Conservation (phyloP, 441 rosid genomes). For the Adansonia gregorii region DNA sequence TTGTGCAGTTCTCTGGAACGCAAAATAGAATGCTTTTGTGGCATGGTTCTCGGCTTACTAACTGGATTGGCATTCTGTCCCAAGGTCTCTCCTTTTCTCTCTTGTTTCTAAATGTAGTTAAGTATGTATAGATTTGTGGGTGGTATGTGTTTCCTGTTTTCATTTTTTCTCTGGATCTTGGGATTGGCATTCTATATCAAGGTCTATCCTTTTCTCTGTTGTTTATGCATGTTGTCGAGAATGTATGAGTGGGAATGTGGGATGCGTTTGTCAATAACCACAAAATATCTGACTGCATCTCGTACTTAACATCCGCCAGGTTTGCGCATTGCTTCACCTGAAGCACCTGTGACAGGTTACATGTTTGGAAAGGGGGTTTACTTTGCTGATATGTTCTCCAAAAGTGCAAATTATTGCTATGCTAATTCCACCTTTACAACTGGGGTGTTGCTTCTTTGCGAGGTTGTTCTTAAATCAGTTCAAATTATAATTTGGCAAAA, state of each 20-base stretch:
- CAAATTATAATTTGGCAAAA: slow-evolving; percentile 11
- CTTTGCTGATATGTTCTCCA: slow-evolving; percentile 97
- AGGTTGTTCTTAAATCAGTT: slow-evolving; percentile 48
- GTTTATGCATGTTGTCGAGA: not conserved
- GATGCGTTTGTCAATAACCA: slow-evolving; percentile 14
- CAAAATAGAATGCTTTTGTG: slow-evolving; percentile 84
- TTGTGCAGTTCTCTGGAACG: slow-evolving; percentile 57
- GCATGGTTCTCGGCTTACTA: slow-evolving; percentile 95
- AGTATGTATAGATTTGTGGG: slow-evolving; percentile 14
- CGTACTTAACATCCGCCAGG: slow-evolving; percentile 52
- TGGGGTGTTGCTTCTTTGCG: slow-evolving; percentile 87
- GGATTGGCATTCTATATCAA: slow-evolving; percentile 88
- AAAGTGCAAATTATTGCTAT: slow-evolving; percentile 89
- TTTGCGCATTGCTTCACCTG: slow-evolving; percentile 92
- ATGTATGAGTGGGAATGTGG: slow-evolving; percentile 13
- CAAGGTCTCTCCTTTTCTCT: slow-evolving; percentile 60
- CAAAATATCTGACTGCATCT: slow-evolving; percentile 29
- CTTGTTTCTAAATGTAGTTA: slow-evolving; percentile 15
- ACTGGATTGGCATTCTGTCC: slow-evolving; percentile 93
- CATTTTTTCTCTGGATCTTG: slow-evolving; percentile 9
- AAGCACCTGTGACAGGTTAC: slow-evolving; percentile 89
- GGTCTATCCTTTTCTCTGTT: slow-evolving; percentile 43
- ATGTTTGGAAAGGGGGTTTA: slow-evolving; percentile 98
- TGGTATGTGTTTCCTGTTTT: slow-evolving; percentile 1
- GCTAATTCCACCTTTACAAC: slow-evolving; percentile 47